phyloP scores from a whole-genome alignment of 257 asterid species.

The Echites panduratus region DNA sequence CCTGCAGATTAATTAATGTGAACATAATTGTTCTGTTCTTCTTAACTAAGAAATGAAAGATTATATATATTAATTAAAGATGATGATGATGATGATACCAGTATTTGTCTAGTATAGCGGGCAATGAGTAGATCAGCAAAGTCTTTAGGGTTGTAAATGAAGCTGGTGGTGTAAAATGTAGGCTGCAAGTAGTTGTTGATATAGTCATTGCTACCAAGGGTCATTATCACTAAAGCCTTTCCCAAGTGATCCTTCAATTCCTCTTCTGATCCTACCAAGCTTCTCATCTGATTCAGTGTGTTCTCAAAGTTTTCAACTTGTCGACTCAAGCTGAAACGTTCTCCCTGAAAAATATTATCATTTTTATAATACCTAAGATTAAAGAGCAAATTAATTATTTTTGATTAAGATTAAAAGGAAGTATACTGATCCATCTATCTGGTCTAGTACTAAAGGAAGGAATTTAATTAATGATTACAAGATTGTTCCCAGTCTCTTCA shows the following conservation, averaged over 20 bases:
- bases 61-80: too few species aligned
- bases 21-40: neutral
- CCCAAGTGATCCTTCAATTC: conserved; percentile 37
- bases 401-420: too few species aligned
- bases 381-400: too few species aligned
- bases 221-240: conserved; percentile 43
- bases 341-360: conserved; percentile 56
- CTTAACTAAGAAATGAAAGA: too few species aligned
- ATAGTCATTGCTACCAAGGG: conserved; percentile 70
- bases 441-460: too few species aligned
- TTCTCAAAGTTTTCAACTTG: conserved; percentile 47
- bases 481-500: conserved; percentile 57
- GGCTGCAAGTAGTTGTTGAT: conserved; percentile 60
- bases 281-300: conserved; percentile 34
- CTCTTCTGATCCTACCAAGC: conserved; percentile 27
- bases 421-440: too few species aligned
- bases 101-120: conserved; percentile 41
- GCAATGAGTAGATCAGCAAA: conserved; percentile 57
- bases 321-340: conserved; percentile 47
- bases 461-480: conserved; percentile 36
- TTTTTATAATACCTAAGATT: too few species aligned
- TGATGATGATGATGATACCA: conserved; percentile 37
- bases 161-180: conserved; percentile 42
- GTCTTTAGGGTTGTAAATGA: conserved; percentile 38
- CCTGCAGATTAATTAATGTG: conserved; percentile 22